These are phyloP conservation scores for Auriscalpium orientale DNA, from an alignment of 768 basidiomycete species.

Conservation along the genomic window DNA sequence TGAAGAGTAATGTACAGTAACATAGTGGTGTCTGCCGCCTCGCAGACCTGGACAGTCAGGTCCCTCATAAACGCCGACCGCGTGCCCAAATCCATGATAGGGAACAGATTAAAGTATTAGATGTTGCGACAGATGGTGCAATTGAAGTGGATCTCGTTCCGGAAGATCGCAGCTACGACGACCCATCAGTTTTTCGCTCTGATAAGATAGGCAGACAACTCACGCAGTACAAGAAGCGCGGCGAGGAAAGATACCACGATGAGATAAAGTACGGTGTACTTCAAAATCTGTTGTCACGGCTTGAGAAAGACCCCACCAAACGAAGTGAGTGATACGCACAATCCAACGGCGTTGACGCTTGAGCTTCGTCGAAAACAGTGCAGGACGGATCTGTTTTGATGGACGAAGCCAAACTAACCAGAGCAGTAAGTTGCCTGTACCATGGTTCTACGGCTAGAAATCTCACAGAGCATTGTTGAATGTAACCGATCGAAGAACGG, in stretches of 20 bases:
- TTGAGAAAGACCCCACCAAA: background rate
- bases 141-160: constrained; percentile 64
- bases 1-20: constrained; percentile 2
- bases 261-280: constrained; percentile 80
- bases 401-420: constrained; percentile 86
- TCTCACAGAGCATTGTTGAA: constrained; percentile 52
- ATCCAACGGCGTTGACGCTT: constrained; percentile 90
- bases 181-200: background rate
- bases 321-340: constrained; percentile 31
- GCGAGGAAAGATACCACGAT: constrained; percentile 69
- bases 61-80: background rate
- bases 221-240: constrained; percentile 78
- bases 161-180: constrained; percentile 67
- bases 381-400: constrained; percentile 88
- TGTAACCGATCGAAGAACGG: constrained; percentile 92
- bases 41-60: background rate
- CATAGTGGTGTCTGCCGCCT: background rate
- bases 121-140: constrained; percentile 84
- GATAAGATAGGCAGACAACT: constrained; percentile 28
- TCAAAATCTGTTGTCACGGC: constrained; percentile 47
- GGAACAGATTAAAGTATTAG: constrained; percentile 35
- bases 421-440: background rate
- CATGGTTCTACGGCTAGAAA: background rate
- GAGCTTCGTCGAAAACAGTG: constrained; percentile 91
- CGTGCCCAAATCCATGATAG: constrained; percentile 9